Base-by-base conservation (phyloP, 78 protist species). In the Dictyostelium capitatum region DNA sequence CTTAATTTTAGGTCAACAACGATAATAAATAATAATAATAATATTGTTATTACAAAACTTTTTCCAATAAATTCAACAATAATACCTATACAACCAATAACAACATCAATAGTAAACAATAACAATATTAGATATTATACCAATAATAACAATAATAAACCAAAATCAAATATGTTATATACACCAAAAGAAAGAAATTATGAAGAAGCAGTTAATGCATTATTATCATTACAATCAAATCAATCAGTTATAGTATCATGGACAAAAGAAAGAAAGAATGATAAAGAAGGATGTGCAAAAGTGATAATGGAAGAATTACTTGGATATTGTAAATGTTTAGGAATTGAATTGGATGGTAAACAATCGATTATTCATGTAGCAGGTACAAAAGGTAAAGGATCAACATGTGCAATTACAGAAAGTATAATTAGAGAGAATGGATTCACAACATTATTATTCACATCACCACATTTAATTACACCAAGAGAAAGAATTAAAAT, bases 331-430 rank as follows among this genome's bases (percentile, higher is more conserved):
- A 43, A 77, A 64, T 4, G 69, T 3, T 17, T 75, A 7, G 46
- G 65, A 17, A 77, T 87, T 30, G 79, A 87, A 50, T 80, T 85
- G 62, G 15, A 32, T 32, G 70, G 54, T 54, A 74, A 65, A 32
- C 32, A 47, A 41, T 57, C 81, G 7, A 57, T 93, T 1, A 95
- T 97, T 41, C 98, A 97, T 84, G 95, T 97, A 54, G 98, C 98
- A 56, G 98, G 98, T 48, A 97, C 98, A 4, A 97, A 97, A 64
- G 96, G 93, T 9, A 98, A 98, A 57, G 99, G 99, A 4, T 89
- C 98, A 20, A 96, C 97, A 6, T 96, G 97, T 70, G 82, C 97
- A 11, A 56, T 95, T 9, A 51, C 74, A 15, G 98, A 97, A 50
- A 37, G 95, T 0, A 80, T 98, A 1, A 79, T 98, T 2, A 67